Conservation (phyloP, 2,329 filamentous ascomycete species). For the Truncatella angustata region DNA sequence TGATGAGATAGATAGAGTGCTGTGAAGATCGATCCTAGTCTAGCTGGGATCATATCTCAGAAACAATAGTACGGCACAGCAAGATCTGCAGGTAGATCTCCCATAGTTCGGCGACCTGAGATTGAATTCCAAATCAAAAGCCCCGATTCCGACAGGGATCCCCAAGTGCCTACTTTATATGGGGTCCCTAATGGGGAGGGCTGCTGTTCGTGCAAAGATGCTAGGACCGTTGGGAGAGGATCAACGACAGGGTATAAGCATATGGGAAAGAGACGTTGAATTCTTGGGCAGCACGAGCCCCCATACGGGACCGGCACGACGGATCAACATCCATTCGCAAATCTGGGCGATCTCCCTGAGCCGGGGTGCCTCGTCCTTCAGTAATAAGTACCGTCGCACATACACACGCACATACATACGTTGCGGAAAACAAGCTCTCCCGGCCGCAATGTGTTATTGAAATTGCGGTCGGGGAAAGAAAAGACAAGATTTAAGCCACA, state of each 20-base stretch:
- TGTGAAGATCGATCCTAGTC: too few relatives aligned
- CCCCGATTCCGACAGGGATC: not conserved
- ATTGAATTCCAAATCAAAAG: not conserved
- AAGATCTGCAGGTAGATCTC: constrained; percentile 9
- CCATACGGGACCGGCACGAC: constrained; percentile 7
- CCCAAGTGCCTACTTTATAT: too few relatives aligned
- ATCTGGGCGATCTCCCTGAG: constrained; percentile 1
- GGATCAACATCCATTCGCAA: constrained; percentile 6
- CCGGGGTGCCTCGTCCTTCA: constrained; percentile 2
- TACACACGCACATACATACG: not conserved
- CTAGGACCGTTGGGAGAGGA: constrained; percentile 18
- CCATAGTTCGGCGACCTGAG: constrained; percentile 9
- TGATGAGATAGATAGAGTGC: too few relatives aligned
- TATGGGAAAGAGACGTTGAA: not conserved
- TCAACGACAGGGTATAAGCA: constrained; percentile 20
- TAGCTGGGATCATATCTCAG: constrained; percentile 3
- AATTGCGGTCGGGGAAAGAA: not conserved
- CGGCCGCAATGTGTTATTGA: not conserved
- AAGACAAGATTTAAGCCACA: not conserved
- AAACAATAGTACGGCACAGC: constrained; percentile 3
- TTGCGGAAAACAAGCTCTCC: not conserved
- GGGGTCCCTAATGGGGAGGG: not conserved
- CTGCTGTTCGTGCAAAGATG: not conserved
- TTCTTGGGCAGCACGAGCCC: constrained; percentile 12
- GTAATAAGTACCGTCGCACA: not conserved